A percentile compares a stretch with the other conserved stretches of the same genome.
Evolutionary conservation across 2,329 filamentous ascomycete species (phyloP).

Genomic region (Chalara sp.): DNA sequence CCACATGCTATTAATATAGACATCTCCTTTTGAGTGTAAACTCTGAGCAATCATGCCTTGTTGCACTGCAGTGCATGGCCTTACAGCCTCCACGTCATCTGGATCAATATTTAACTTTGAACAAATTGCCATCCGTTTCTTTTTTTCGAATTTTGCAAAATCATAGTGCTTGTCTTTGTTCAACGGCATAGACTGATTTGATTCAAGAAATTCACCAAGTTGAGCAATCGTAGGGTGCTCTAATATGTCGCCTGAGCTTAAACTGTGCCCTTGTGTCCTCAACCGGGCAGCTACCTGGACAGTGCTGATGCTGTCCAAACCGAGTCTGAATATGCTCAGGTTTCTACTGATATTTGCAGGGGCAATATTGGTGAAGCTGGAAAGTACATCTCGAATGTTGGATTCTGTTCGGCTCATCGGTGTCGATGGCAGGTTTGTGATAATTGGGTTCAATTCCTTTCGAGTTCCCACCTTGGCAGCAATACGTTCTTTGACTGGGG

Average conservation of each 20-base stretch:
- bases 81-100: constrained; percentile 45
- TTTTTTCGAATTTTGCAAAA: constrained; percentile 43
- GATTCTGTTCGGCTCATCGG: constrained; percentile 28
- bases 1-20: constrained; percentile 71
- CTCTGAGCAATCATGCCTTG: constrained; percentile 74
- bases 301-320: constrained; percentile 85
- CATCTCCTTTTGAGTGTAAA: constrained; percentile 53
- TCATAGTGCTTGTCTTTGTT: constrained; percentile 31
- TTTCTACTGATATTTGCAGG: constrained; percentile 43
- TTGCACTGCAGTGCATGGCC: constrained; percentile 77
- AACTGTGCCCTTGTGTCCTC: constrained; percentile 46
- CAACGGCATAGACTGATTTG: neutral
- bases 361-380: constrained; percentile 48
- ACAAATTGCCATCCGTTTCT: constrained; percentile 29
- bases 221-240: constrained; percentile 45
- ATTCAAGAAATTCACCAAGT: constrained; percentile 15
- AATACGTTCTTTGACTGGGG: constrained; percentile 15
- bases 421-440: neutral
- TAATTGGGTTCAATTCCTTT: neutral
- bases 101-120: constrained; percentile 12
- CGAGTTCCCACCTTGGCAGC: constrained; percentile 5
- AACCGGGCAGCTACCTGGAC: constrained; percentile 68
- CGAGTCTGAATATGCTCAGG: constrained; percentile 80
- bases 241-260: constrained; percentile 70
- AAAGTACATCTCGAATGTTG: constrained; percentile 34